Base-by-base conservation (phyloP, 495 filamentous ascomycete genomes). In the Hypoxylon crocopeplum region DNA sequence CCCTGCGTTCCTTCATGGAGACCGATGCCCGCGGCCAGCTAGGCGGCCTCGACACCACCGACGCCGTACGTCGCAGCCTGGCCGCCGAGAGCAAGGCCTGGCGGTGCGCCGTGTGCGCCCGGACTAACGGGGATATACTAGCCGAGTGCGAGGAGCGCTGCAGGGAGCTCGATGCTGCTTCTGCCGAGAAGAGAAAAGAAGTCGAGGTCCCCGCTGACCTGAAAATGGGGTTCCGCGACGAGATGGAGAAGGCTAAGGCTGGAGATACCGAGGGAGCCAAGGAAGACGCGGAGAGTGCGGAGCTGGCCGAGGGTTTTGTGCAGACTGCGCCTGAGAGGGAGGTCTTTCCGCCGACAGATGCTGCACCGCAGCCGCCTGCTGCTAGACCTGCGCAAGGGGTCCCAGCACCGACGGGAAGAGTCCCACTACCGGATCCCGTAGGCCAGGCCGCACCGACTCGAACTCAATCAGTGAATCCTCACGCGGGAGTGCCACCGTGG, bases 11-110 rank as follows among this genome's bases (percentile, higher is more conserved):
- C 20, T 91, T 91, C 69, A 91, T 91, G 88, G 88, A 89, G 65
- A 87, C 83, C 16, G 86, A 88, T 49, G 80, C 84, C 1, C 79
- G 77, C 47, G 88, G 94, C 0, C 94, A 98, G 79, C 75, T 98
- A 0, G 94, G 94, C 2, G 94, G 94, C 2, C 75, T 97, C 70
- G 92, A 97, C 55, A 86, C 86, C 13, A 79, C 64, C 38, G 82
- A 85, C 5, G 78, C 73, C 7, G 82, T 87, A 48, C 74, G 92
- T 53, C 77, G 79, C 60, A 75, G 82, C 51, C 81, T 90, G 64
- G 93, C 93, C 11, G 73, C 58, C 25, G 79, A 84, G 69, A 88
- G 84, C 56, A 56, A 66, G 11, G 70, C 27, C 8, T 97, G 82
- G 84, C 77, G 72, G 54, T 95, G 90, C 76, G 69, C 75, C 0